phyloP scores from a whole-genome alignment of 768 basidiomycete genomes.

The Chalciporus sphaerocephalus region DNA sequence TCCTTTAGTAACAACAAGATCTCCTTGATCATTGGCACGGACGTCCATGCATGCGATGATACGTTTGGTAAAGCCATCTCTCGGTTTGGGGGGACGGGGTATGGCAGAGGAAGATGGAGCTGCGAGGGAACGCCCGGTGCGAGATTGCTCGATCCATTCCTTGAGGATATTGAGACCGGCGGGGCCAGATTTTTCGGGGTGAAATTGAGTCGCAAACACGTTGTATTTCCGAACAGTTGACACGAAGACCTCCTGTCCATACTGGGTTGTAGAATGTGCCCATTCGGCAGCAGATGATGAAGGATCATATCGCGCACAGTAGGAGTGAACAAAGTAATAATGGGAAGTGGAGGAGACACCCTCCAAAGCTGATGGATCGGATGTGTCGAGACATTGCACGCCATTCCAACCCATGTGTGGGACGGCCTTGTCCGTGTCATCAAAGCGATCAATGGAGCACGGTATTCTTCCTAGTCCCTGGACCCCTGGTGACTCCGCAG shows the following conservation, averaged over 20 bases:
- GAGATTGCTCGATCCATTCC: slow-evolving; percentile 68
- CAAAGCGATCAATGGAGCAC: slow-evolving; percentile 72
- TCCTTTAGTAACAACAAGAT: slow-evolving; percentile 98
- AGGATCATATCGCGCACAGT: slow-evolving; percentile 73
- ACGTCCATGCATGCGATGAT: slow-evolving; percentile 98
- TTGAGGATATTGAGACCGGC: slow-evolving; percentile 80
- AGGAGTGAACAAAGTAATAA: slow-evolving; percentile 99
- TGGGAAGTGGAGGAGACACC: slow-evolving; percentile 52
- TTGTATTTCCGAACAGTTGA: slow-evolving; percentile 79
- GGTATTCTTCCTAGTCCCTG: slow-evolving; percentile 84
- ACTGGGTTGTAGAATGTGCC: slow-evolving; percentile 85
- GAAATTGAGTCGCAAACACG: slow-evolving; percentile 92
- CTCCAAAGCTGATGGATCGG: slow-evolving; percentile 38
- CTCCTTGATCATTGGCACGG: slow-evolving; percentile 90
- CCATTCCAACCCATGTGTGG: slow-evolving; percentile 99
- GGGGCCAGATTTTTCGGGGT: slow-evolving; percentile 93
- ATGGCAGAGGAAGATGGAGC: slow-evolving; percentile 29
- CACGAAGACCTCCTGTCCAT: slow-evolving; percentile 89
- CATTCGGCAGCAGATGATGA: slow-evolving; percentile 60
- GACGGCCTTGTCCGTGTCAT: slow-evolving; percentile 72
- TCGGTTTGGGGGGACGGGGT: slow-evolving; percentile 37
- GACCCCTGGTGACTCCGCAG: slow-evolving; percentile 64
- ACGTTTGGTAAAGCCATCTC: slow-evolving; percentile 81
- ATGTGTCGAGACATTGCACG: slow-evolving; percentile 53
- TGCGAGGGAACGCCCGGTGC: slow-evolving; percentile 34